Conservation (phyloP, 2,329 filamentous ascomycete species). For the Cytospora schulzeri region DNA sequence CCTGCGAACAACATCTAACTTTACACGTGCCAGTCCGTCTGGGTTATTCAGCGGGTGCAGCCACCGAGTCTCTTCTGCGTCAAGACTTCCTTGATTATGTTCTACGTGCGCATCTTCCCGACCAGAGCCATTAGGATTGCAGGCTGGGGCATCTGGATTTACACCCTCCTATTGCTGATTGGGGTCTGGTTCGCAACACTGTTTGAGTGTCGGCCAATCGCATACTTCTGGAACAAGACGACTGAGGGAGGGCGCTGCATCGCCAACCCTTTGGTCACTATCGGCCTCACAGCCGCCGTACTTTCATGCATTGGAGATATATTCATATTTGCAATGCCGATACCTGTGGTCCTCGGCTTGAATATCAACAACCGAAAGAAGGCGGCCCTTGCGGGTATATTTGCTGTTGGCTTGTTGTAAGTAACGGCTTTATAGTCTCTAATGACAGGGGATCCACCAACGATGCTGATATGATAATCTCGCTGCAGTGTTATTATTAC, state of each 20-base stretch:
- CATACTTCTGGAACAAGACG: neutral
- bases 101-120: neutral
- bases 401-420: neutral
- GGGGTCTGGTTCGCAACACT: neutral
- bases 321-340: neutral
- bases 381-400: neutral
- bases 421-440: neutral
- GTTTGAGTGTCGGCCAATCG: neutral
- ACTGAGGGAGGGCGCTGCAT: neutral
- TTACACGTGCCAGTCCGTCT: neutral
- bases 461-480: neutral
- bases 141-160: neutral
- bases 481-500: slow-evolving; percentile 17
- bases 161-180: neutral
- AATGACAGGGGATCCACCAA: neutral
- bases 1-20: neutral
- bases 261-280: neutral
- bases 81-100: neutral
- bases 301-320: neutral
- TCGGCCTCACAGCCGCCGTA: neutral
- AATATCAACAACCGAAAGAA: neutral
- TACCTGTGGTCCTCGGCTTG: neutral
- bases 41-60: neutral
- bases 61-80: neutral
- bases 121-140: neutral